phyloP scores from a whole-genome alignment of 108 stramenopile genomes.

The Skeletonema menzelii region DNA sequence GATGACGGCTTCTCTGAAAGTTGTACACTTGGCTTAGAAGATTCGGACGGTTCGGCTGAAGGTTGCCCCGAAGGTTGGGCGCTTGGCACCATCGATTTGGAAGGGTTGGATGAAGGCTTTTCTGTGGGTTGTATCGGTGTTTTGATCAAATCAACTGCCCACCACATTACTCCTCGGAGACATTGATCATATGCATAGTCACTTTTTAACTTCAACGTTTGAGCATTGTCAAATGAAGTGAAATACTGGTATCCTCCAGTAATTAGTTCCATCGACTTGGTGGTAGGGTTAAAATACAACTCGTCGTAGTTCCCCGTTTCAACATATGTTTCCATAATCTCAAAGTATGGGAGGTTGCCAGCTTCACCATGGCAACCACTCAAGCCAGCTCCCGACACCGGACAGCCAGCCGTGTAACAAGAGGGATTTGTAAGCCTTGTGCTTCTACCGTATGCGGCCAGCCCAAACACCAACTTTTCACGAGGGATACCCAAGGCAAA shows the following conservation, averaged over 20 bases:
- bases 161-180: constrained; percentile 42
- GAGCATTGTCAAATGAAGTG: constrained; percentile 30
- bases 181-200: constrained; percentile 23
- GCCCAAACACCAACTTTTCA: constrained; percentile 38
- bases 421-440: constrained; percentile 4
- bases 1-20: too few species aligned
- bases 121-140: neutral
- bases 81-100: too few species aligned
- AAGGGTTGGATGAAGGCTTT: too few species aligned
- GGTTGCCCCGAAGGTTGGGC: too few species aligned
- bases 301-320: constrained; percentile 29
- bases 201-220: constrained; percentile 18
- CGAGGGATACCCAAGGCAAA: constrained; percentile 17
- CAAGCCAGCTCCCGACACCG: constrained; percentile 15
- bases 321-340: constrained; percentile 26
- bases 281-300: constrained; percentile 16
- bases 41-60: neutral
- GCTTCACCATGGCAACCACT: constrained; percentile 28
- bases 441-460: constrained; percentile 36
- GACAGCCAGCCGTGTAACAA: constrained; percentile 33
- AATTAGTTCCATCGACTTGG: constrained; percentile 26
- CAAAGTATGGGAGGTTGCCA: constrained; percentile 27
- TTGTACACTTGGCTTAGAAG: neutral
- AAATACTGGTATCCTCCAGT: constrained; percentile 23
- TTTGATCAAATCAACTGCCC: constrained; percentile 32